Evolutionary conservation across 2,329 filamentous ascomycete species (phyloP).

Genomic region (Microdochium nivale): DNA sequence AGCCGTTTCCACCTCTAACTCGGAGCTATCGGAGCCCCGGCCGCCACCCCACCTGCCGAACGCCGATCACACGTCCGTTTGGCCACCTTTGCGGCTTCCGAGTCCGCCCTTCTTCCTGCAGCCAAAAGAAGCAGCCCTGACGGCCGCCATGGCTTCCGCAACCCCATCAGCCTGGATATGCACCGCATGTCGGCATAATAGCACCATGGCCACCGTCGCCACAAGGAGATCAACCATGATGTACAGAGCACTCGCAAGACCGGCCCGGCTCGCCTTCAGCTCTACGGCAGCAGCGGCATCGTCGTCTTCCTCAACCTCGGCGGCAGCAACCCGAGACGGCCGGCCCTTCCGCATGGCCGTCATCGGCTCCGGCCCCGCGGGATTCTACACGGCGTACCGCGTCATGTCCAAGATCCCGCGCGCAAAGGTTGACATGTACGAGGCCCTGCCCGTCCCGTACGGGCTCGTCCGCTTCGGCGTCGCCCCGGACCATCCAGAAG

Average conservation of each 20-base stretch:
- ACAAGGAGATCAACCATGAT: not conserved
- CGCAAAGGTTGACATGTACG: slow-evolving; percentile 88
- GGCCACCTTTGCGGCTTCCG: too few species aligned
- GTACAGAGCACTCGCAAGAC: not conserved
- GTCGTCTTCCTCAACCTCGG: slow-evolving; percentile 11
- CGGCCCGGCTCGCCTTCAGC: not conserved
- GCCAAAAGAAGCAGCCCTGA: not conserved
- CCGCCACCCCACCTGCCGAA: too few species aligned
- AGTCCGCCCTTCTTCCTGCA: too few species aligned
- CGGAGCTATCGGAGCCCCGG: too few species aligned
- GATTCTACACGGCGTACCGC: slow-evolving; percentile 88
- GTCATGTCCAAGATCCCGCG: slow-evolving; percentile 67
- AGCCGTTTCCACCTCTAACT: too few species aligned
- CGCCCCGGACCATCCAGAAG: slow-evolving; percentile 96
- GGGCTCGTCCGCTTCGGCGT: slow-evolving; percentile 90
- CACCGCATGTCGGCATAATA: not conserved
- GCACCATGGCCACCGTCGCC: not conserved
- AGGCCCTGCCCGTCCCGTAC: slow-evolving; percentile 84
- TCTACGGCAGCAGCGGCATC: not conserved
- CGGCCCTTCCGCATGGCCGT: slow-evolving; percentile 71
- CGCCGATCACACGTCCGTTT: too few species aligned
- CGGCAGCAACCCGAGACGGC: slow-evolving; percentile 16
- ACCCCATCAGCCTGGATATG: not conserved
- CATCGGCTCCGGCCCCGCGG: slow-evolving; percentile 87
- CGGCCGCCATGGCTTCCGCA: not conserved